A percentile compares a stretch with the other conserved stretches of the same genome.
phyloP scores from a whole-genome alignment of 1,284 basidiomycete species.

The Malassezia dermatis region DNA sequence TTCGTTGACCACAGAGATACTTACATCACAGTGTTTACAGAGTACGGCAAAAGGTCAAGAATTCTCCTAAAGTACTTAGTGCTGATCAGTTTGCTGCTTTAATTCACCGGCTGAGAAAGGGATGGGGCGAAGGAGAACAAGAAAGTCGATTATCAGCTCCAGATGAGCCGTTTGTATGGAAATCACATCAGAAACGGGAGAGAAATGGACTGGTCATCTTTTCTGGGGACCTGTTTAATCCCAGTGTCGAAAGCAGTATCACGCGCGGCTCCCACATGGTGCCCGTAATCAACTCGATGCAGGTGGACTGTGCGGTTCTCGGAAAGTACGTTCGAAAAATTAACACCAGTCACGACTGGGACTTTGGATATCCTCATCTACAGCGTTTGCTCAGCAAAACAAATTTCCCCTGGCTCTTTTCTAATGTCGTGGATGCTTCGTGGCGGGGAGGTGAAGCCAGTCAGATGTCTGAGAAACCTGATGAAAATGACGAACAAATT shows the following conservation, averaged over 20 bases:
- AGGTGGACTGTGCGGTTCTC: constrained; percentile 52
- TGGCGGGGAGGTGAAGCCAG: constrained; percentile 56
- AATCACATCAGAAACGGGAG: constrained; percentile 14
- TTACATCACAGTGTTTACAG: constrained; percentile 24
- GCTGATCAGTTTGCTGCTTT: constrained; percentile 52
- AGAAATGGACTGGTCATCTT: constrained; percentile 64
- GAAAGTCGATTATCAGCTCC: constrained; percentile 7
- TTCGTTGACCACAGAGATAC: background rate
- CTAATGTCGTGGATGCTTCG: constrained; percentile 55
- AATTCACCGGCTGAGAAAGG: constrained; percentile 24
- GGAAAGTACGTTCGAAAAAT: constrained; percentile 47
- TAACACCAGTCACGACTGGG: constrained; percentile 25
- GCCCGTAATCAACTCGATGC: constrained; percentile 37
- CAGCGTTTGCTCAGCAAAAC: constrained; percentile 19
- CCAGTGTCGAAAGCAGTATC: constrained; percentile 72
- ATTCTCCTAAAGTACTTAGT: constrained; percentile 20
- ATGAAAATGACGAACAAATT: constrained; percentile 48
- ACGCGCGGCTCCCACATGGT: constrained; percentile 88
- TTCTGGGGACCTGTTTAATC: constrained; percentile 65
- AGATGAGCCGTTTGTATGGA: constrained; percentile 16
- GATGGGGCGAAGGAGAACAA: constrained; percentile 23
- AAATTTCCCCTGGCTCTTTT: constrained; percentile 23
- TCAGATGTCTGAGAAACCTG: constrained; percentile 52
- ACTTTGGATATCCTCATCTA: constrained; percentile 26
- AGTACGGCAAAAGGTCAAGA: constrained; percentile 25